Evolutionary conservation across 139 green algal genomes (phyloP).

Genomic region (Volvox reticuliferus): DNA sequence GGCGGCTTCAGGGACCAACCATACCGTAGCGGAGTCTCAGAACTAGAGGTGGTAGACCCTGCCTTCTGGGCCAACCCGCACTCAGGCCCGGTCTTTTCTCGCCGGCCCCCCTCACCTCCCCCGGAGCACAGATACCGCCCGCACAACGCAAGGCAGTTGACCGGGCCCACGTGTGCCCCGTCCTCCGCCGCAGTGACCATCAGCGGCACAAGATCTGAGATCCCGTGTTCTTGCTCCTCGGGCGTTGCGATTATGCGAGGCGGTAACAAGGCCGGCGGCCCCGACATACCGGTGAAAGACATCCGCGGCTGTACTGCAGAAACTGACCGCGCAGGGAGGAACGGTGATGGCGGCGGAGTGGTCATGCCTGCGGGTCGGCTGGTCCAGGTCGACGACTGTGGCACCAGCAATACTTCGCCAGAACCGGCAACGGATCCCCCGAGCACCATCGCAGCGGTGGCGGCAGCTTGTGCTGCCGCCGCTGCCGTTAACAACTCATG

Average conservation of each 20-base stretch:
- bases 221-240: conserved; percentile 15
- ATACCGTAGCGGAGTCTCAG: too few species aligned
- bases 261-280: conserved; percentile 33
- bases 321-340: background rate
- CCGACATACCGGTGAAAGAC: conserved; percentile 7
- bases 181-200: conserved; percentile 37
- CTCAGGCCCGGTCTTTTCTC: too few species aligned
- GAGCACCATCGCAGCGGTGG: background rate
- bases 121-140: conserved; percentile 68
- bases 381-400: background rate
- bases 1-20: too few species aligned
- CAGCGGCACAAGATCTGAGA: conserved; percentile 42
- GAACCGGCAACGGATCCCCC: background rate
- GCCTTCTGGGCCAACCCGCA: too few species aligned
- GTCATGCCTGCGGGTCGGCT: background rate
- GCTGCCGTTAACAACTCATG: conserved; percentile 18
- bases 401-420: background rate
- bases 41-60: too few species aligned
- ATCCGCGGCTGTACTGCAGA: background rate
- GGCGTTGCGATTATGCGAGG: conserved; percentile 31
- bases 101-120: conserved; percentile 31
- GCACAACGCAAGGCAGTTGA: conserved; percentile 79
- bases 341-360: conserved; percentile 1
- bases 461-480: background rate
- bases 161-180: conserved; percentile 58